Conservation (phyloP, 306 rosid genomes). For the Quercus robur region DNA sequence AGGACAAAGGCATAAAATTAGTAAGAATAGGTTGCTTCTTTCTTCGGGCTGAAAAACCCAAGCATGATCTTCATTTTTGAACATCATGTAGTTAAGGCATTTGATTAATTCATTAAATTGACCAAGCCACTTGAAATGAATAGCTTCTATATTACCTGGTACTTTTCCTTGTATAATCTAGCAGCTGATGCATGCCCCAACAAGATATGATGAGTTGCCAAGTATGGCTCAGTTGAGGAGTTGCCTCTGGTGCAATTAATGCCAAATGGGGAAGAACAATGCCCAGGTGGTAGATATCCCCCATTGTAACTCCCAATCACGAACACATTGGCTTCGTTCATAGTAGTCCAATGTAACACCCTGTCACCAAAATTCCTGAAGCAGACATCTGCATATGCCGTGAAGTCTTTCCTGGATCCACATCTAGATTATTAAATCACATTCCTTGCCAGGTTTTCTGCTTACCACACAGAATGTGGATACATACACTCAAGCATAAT, state of each 20-base stretch:
- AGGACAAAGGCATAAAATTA: no score
- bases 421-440: no score
- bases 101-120: no score
- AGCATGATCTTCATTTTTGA: no score
- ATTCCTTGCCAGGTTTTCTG: not conserved
- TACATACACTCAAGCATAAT: not conserved
- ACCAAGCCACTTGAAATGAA: no score
- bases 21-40: no score
- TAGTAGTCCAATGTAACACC: conserved; percentile 48
- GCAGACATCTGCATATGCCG: conserved; percentile 13
- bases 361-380: conserved; percentile 54
- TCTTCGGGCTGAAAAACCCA: no score
- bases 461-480: not conserved
- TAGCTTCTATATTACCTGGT: no score
- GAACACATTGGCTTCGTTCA: conserved; percentile 39
- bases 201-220: conserved; percentile 41
- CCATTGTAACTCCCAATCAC: conserved; percentile 14
- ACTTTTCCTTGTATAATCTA: conserved; percentile 32
- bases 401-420: no score
- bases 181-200: conserved; percentile 40
- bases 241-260: conserved; percentile 41
- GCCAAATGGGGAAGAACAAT: conserved; percentile 23
- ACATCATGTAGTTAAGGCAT: no score
- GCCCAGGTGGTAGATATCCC: conserved; percentile 28
- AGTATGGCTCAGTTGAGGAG: conserved; percentile 49